Base-by-base conservation (phyloP, 768 basidiomycete genomes). In the Fomitopsis serialis region DNA sequence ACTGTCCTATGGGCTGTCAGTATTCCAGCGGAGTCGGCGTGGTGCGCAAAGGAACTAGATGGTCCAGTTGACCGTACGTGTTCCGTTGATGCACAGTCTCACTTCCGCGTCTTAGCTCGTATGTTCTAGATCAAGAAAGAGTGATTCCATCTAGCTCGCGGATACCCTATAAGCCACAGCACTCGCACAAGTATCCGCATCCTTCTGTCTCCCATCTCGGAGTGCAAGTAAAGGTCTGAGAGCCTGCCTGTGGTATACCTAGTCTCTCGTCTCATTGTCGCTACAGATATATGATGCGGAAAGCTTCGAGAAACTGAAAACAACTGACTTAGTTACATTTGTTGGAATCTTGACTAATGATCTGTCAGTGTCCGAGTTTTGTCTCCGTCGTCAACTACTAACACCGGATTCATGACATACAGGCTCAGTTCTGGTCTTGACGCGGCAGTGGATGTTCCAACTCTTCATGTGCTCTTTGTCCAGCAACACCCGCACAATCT, bases 291-390 rank as follows among this genome's bases (percentile, higher is more conserved):
- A 90, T 57, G 79, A 82, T 48, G 65, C 62, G 42, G 54, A 63
- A n/a, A 58, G 66, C 19, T 63, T 71, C 1, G 75, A 81, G 21
- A 63, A 69, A 0, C 68, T 86, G 45, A 84, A 80, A 58, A 66
- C 82, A 15, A 83, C 87, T 0, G 82, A 89, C 51, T 52, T 89
- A 7, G 68, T 74, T 15, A 84, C 77, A 7, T 89, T 92, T 59
- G 78, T 92, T 43, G 90, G 90, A 5, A 83, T 91, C n/a, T 64
- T 85, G 17, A 76, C 82, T 0, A 75, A 73, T 50, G 89, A 91
- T 59, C 67, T 75, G 87, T 87, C 67, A 29, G 83, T 77, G 15
- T 40, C 34, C 11, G 29, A 32, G 32, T 45, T 53, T 50, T 48
- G 37, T 19, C 25, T 23, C n/a, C n/a, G 19, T 10, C 15, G 34